These are phyloP conservation scores for Tetrahymena thermophila DNA, from an alignment of 73 alveolate genomes.

Conservation along the genomic window DNA sequence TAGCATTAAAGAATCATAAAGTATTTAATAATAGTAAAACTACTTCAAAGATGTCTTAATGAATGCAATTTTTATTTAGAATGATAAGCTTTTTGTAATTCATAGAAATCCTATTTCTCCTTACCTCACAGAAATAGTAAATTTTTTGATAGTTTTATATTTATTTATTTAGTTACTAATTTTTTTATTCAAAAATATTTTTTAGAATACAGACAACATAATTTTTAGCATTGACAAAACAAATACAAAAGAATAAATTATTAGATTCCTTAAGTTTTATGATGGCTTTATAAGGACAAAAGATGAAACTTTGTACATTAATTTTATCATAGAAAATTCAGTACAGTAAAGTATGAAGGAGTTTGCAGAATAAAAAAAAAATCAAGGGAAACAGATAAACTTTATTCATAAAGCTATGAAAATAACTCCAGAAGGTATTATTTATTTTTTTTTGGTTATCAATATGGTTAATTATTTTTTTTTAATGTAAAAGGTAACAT, in stretches of 20 bases:
- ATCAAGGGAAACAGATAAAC: conserved; percentile 9
- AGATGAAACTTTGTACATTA: conserved; percentile 21
- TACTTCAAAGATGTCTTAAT: not conserved
- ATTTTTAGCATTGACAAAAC: conserved; percentile 17
- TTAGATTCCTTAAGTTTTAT: conserved; percentile 20
- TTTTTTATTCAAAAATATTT: not conserved
- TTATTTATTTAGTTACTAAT: not conserved
- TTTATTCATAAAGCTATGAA: conserved; percentile 11
- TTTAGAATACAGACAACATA: conserved; percentile 22
- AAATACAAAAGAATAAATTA: conserved; percentile 15
- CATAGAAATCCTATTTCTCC: conserved; percentile 39
- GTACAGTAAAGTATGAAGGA: conserved; percentile 1
- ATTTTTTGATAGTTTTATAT: not conserved
- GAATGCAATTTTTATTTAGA: conserved; percentile 23
- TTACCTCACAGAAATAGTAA: conserved; percentile 31
- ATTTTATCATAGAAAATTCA: not conserved
- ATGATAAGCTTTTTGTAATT: conserved; percentile 20
- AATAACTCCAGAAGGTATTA: conserved; percentile 34
- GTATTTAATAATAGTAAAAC: not conserved
- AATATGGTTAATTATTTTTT: too few relatives aligned
- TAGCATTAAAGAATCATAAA: not conserved
- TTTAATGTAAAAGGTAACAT: not conserved
- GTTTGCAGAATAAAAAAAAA: not conserved
- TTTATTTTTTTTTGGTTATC: not conserved
- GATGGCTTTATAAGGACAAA: conserved; percentile 14